These are phyloP conservation scores for Nannochloropsis limnetica DNA, from an alignment of 352 stramenopile species.

Conservation along the genomic window DNA sequence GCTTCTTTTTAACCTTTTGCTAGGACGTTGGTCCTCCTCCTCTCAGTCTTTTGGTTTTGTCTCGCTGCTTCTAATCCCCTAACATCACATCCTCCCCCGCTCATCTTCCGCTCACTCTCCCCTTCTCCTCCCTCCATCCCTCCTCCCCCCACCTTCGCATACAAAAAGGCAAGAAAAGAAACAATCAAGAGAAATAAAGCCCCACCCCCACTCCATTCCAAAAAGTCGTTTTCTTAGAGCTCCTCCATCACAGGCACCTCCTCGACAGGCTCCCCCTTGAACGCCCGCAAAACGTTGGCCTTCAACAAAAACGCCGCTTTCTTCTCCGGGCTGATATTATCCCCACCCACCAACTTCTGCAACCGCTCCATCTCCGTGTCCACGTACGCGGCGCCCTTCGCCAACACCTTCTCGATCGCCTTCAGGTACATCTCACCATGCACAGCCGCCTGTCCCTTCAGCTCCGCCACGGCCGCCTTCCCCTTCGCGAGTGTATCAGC, in stretches of 20 bases:
- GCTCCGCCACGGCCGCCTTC: conserved; percentile 62
- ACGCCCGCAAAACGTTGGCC: conserved; percentile 75
- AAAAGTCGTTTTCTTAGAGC: not conserved
- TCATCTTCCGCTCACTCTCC: not conserved
- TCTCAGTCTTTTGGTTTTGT: not conserved
- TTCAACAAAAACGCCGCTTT: conserved; percentile 75
- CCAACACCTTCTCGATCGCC: conserved; percentile 76
- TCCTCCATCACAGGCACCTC: conserved; percentile 1
- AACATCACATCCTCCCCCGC: not conserved
- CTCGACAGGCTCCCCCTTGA: conserved; percentile 47
- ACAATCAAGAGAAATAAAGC: not conserved
- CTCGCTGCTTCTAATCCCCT: not conserved
- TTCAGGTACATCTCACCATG: conserved; percentile 73
- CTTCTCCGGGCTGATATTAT: conserved; percentile 70
- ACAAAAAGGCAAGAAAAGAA: not conserved
- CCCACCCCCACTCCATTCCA: not conserved
- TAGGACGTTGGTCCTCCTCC: not conserved
- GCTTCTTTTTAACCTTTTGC: not conserved
- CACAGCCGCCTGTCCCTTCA: conserved; percentile 63
- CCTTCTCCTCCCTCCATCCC: not conserved
- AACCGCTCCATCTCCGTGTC: conserved; percentile 70
- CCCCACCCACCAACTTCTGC: conserved; percentile 64
- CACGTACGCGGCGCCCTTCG: conserved; percentile 71
- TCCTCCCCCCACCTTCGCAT: not conserved
- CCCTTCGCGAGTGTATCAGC: conserved; percentile 62